phyloP scores from a whole-genome alignment of 2,329 filamentous ascomycete genomes.

The Aureobasidium sp. region DNA sequence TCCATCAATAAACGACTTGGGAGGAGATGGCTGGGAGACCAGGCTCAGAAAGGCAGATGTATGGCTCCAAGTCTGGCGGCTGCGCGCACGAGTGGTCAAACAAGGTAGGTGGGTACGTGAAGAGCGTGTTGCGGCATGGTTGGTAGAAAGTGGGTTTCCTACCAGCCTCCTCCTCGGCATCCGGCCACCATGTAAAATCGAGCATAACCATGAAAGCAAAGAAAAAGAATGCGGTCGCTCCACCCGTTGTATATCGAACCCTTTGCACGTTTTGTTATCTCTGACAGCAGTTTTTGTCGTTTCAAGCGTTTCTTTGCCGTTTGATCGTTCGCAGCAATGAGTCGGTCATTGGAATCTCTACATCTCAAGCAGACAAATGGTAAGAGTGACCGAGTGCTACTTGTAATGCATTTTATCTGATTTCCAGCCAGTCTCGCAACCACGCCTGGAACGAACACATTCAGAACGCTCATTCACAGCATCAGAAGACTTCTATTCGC shows the following conservation, averaged over 20 bases:
- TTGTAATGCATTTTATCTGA: not conserved
- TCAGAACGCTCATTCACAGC: slow-evolving; percentile 43
- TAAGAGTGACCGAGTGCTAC: slow-evolving; percentile 18
- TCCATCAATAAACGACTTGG: not conserved
- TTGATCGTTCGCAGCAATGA: slow-evolving; percentile 11
- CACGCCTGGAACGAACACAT: slow-evolving; percentile 33
- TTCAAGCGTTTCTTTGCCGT: not conserved
- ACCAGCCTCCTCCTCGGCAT: slow-evolving; percentile 12
- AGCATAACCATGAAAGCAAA: not conserved
- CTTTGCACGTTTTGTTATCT: slow-evolving; percentile 6
- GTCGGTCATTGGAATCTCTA: slow-evolving; percentile 24
- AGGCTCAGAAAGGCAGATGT: not conserved
- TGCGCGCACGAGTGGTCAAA: not conserved
- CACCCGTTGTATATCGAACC: not conserved
- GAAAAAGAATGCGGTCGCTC: slow-evolving; percentile 7
- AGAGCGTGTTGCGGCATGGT: not conserved
- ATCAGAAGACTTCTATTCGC: slow-evolving; percentile 46
- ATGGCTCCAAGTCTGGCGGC: not conserved
- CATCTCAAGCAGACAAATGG: slow-evolving; percentile 38
- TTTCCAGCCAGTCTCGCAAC: slow-evolving; percentile 31
- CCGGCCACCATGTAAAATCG: slow-evolving; percentile 11
- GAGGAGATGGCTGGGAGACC: slow-evolving; percentile 2
- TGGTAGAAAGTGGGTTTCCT: not conserved
- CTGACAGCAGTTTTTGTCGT: slow-evolving; percentile 12
- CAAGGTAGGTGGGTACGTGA: not conserved